Evolutionary conservation across 2,329 filamentous ascomycete species (phyloP), one percentile per base, ranked within the genome.

Genomic region (Chrysosporium keratinophilum): DNA sequence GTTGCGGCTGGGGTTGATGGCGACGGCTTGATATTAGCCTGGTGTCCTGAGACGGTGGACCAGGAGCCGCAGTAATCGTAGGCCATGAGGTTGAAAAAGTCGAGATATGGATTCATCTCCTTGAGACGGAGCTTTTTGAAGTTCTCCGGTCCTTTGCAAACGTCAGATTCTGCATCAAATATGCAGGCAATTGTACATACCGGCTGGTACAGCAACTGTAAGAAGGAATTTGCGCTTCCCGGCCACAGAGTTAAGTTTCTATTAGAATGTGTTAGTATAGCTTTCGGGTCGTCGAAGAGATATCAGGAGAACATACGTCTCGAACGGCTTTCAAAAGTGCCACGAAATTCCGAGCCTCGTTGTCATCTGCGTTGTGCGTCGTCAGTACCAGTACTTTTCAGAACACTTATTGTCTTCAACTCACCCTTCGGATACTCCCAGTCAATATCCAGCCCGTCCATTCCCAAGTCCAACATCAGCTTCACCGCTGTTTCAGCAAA

Each of bases 1-100:
- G 91, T 96, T 46, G 77, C 76, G 1, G 68, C 58, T 0, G 86
- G 80, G 63, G 82, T 80, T n/a, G 71, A 64, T 1, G 59, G 58
- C 17, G 79, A 85, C 0, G 78, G 78, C 61, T 77, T 84, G 28
- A 96, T 67, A 67, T 95, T 95, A 11, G 89, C 81, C 67, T 94
- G 86, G 71, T 96, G 90, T 6, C 85, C 88, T 0, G 87, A 76
- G 6, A 67, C 66, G 9, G 70, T 61, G 63, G 89, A 86, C 89
- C 88, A 96, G 2, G 82, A 84, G 2, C 91, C 91, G 10, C 88
- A 83, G 64, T 83, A 93, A 68, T 94, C 88, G 69, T 93, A 94
- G 1, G 85, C 86, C 88, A 94, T 94, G 11, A 73, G 63, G 56
- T 78, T 78, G 69, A 75, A 78, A 62, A 78, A 78, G 56, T 78